Conservation (phyloP, 2,329 filamentous ascomycete genomes). For the Phaeosphaeriaceae sp. region DNA sequence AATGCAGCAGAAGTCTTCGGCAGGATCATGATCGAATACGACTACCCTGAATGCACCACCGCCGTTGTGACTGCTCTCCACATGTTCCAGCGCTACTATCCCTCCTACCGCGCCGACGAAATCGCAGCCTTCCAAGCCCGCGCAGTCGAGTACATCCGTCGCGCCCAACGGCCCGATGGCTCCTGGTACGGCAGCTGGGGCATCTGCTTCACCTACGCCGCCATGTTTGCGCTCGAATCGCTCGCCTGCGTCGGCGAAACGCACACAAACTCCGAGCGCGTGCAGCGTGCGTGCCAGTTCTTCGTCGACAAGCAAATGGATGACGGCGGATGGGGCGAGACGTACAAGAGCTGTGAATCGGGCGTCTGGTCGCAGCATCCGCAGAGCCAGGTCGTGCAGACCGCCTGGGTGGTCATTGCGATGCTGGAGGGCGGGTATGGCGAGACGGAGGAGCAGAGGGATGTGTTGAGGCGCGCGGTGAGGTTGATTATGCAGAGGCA, state of each 20-base stretch:
- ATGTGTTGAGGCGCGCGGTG: slow-evolving; percentile 75
- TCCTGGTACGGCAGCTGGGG: slow-evolving; percentile 98
- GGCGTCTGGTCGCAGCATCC: slow-evolving; percentile 78
- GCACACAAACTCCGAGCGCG: slow-evolving; percentile 74
- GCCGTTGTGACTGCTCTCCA: slow-evolving; percentile 88
- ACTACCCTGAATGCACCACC: slow-evolving; percentile 97
- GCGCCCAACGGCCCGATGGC: slow-evolving; percentile 79
- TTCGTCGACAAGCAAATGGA: slow-evolving; percentile 81
- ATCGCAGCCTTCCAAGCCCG: slow-evolving; percentile 75
- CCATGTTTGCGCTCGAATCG: slow-evolving; percentile 94
- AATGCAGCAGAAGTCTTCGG: slow-evolving; percentile 98
- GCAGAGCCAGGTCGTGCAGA: slow-evolving; percentile 90
- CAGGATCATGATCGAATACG: slow-evolving; percentile 97
- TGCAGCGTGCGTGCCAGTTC: slow-evolving; percentile 82
- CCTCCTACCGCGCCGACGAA: slow-evolving; percentile 77
- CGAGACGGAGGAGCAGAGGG: slow-evolving; percentile 72
- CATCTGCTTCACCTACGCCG: slow-evolving; percentile 97
- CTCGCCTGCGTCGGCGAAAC: slow-evolving; percentile 82
- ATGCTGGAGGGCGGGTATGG: slow-evolving; percentile 85
- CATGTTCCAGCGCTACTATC: slow-evolving; percentile 81
- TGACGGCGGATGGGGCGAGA: slow-evolving; percentile 97
- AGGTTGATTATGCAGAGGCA: slow-evolving; percentile 85
- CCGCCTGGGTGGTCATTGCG: slow-evolving; percentile 85
- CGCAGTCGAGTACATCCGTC: slow-evolving; percentile 83
- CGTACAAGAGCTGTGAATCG: slow-evolving; percentile 83